Percentiles rank a stretch among this genome's conserved stretches.
phyloP scores from a whole-genome alignment of 805 yeast species.

The Yarrowia deformans region DNA sequence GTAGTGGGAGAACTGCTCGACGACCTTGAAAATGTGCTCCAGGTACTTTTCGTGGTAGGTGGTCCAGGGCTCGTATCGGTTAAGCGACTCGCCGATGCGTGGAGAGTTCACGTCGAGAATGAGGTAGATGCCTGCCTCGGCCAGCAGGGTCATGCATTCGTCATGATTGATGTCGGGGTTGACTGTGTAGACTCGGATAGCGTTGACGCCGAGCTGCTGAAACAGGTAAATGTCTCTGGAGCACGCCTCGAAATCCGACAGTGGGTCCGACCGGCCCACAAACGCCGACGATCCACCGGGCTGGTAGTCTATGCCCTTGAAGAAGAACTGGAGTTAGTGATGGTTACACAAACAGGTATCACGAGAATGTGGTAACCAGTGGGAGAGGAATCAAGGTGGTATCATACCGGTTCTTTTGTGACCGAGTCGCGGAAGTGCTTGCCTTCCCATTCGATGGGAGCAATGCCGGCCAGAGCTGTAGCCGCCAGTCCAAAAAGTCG shows the following conservation, averaged over 20 bases:
- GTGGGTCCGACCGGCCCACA: constrained; percentile 64
- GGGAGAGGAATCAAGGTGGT: not conserved
- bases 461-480: constrained; percentile 26
- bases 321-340: constrained; percentile 36
- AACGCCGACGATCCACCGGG: constrained; percentile 90
- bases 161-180: constrained; percentile 77
- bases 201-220: constrained; percentile 67
- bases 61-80: constrained; percentile 71
- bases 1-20: constrained; percentile 80
- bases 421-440: constrained; percentile 36
- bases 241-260: constrained; percentile 75
- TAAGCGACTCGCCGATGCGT: constrained; percentile 62
- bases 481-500: constrained; percentile 31
- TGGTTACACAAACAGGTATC: constrained; percentile 16
- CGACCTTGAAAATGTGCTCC: constrained; percentile 86
- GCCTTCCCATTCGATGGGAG: constrained; percentile 38
- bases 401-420: constrained; percentile 39
- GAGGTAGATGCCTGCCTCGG: constrained; percentile 90
- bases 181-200: constrained; percentile 85
- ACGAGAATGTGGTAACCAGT: not conserved
- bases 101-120: constrained; percentile 92
- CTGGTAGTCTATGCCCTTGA: constrained; percentile 85
- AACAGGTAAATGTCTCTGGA: constrained; percentile 77
- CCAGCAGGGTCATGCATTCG: constrained; percentile 75
- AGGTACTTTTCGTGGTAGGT: constrained; percentile 84